Percentiles rank a stretch among this genome's conserved stretches.
These are phyloP conservation scores for Penicillium digitatum DNA, from an alignment of 2,329 filamentous ascomycete genomes.

Conservation along the genomic window DNA sequence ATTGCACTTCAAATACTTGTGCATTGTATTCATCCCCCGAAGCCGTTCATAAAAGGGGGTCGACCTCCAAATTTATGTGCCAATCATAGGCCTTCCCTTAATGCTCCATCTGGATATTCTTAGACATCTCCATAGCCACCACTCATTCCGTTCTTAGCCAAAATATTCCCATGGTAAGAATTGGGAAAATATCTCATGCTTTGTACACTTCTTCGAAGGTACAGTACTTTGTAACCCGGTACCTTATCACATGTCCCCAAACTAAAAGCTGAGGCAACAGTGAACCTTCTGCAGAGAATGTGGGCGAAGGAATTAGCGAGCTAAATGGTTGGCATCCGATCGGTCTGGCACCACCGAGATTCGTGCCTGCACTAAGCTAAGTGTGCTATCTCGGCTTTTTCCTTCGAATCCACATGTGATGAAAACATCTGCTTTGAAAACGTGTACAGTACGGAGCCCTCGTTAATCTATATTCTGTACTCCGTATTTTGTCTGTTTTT, in stretches of 20 bases:
- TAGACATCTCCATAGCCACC: constrained; percentile 6
- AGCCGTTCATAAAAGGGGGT: constrained; percentile 6
- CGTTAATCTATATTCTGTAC: background rate
- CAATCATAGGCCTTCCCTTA: constrained; percentile 7
- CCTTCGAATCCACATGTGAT: background rate
- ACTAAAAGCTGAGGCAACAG: background rate
- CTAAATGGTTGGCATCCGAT: background rate
- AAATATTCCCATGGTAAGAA: background rate
- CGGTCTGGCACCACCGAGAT: background rate
- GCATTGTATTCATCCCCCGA: background rate
- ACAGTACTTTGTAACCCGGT: background rate
- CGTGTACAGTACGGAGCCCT: background rate
- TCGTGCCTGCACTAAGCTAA: background rate
- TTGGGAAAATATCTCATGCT: background rate
- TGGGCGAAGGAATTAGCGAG: background rate
- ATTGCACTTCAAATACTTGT: background rate
- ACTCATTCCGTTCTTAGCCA: background rate
- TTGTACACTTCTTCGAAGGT: no score
- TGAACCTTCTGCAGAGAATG: background rate
- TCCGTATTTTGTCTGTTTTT: background rate
- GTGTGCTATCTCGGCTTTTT: background rate
- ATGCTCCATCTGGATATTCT: constrained; percentile 8
- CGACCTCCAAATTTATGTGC: constrained; percentile 5
- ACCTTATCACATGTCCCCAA: background rate
- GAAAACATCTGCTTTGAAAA: background rate